Base-by-base conservation (phyloP, 2,329 filamentous ascomycete species). In the Alternaria solani region DNA sequence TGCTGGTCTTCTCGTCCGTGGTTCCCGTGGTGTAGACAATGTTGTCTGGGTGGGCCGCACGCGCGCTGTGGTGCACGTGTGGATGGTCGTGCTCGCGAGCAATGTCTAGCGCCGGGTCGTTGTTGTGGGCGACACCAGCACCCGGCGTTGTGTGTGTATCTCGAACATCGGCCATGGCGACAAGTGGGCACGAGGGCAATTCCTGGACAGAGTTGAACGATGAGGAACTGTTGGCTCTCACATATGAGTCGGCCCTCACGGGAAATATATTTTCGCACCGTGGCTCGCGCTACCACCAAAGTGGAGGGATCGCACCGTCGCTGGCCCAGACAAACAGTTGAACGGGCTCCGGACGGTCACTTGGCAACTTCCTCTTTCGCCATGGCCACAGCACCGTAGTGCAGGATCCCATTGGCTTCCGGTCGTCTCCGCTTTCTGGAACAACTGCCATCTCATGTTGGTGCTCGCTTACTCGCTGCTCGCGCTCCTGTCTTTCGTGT, bases 341-440 rank as follows among this genome's bases (percentile, higher is more conserved):
- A 67, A 57, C 30, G 57, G 61, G 68, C 63, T 60, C 62, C 61
- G 63, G 59, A 51, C 48, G 49, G 57, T 42, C 43, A 52, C 73
- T 76, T 78, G 73, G 69, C 74, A 76, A 70, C 75, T 78, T 64
- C 75, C 75, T 75, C 48, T 72, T 77, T 69, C 14, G 70, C 71
- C 30, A 57, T 75, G 68, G 70, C 57, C 48, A 66, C 51, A 42
- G 65, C 51, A 59, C 62, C 41, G 55, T 48, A 42, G 49, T 53
- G 48, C 48, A 54, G 42, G 14, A 7, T 38, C 28, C 68, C 58
- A 75, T 76, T 76, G 75, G 75, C 44, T 52, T 39, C 66, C 75
- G 72, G 72, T 63, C 69, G 72, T 67, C 69, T 76, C 73, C 73
- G 72, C 69, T 60, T 56, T 63, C 60, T 61, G 58, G 55, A 67